Base-by-base conservation (phyloP, 805 yeast genomes). In the Yamadazyma nakazawae region DNA sequence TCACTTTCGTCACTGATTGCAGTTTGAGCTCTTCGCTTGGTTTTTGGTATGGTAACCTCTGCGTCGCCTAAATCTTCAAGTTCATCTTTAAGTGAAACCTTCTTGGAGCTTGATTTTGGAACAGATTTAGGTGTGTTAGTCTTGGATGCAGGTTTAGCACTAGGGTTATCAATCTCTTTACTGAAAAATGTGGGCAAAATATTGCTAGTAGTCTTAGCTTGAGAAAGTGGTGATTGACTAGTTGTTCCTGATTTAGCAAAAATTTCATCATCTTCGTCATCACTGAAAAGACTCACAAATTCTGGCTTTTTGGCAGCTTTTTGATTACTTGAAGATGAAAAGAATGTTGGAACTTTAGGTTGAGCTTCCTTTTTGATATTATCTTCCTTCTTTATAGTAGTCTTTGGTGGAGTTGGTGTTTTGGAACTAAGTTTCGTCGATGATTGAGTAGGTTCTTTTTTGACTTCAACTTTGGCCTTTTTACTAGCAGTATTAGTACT, bases 261-360 rank as follows among this genome's bases (percentile, higher is more conserved):
- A 24, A 65, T 51, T 37, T 61, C 68, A 31, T 67, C 72, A 42
- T 67, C 73, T 6, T 66, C 71, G 47, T 67, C 63, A 47, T 67
- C 70, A 50, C 63, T 60, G 50, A 67, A 61, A 1, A 47, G 31
- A 46, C 54, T 50, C 6, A 52, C 43, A 3, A 47, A 35, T 25
- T 49, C 45, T 13, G 52, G 52, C 31, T 14, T 58, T 37, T 48
- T 47, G 7, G 30, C 40, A 30, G 14, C 25, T 12, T 32, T 43
- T 14, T 31, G 47, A 24, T 10, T 14, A 13, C 44, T 40, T 5
- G 53, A 5, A 13, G 56, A 54, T 2, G 59, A 51, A 40, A 58
- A 59, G 50, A 60, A 63, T 30, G 58, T 60, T 3, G 53, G 51
- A 19, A 54, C 35, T 34, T 47, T 49, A 8, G 49, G 25, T 41